A percentile compares a stretch with the other conserved stretches of the same genome.
Conservation (phyloP, 805 yeast species). For the Nakazawaea peltata region DNA sequence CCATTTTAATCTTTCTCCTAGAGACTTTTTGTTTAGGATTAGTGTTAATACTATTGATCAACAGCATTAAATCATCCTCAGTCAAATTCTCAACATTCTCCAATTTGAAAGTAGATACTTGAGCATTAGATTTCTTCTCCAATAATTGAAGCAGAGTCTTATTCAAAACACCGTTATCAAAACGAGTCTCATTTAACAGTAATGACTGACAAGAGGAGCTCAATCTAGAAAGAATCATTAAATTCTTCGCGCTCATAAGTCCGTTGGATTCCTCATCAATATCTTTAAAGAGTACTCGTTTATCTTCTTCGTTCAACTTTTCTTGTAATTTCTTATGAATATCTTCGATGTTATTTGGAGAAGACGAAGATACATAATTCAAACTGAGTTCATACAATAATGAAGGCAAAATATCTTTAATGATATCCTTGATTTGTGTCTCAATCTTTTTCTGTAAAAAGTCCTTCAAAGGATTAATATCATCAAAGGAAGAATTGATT, state of each 20-base stretch:
- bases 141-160: slow-evolving; percentile 8
- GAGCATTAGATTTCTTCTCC: slow-evolving; percentile 5
- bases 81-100: slow-evolving; percentile 6
- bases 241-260: slow-evolving; percentile 10
- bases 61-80: slow-evolving; percentile 3
- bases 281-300: slow-evolving; percentile 35
- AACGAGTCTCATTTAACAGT: slow-evolving; percentile 3
- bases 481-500: slow-evolving; percentile 82
- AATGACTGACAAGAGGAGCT: slow-evolving; percentile 11
- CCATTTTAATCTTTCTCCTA: slow-evolving; percentile 8
- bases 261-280: slow-evolving; percentile 37
- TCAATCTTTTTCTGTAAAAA: slow-evolving; percentile 80
- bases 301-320: slow-evolving; percentile 23
- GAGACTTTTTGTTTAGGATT: slow-evolving; percentile 8
- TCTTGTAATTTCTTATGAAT: slow-evolving; percentile 25
- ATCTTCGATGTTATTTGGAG: slow-evolving; percentile 22
- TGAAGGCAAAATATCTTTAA: slow-evolving; percentile 78
- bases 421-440: slow-evolving; percentile 67
- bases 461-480: slow-evolving; percentile 74
- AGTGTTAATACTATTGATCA: slow-evolving; percentile 6
- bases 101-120: slow-evolving; percentile 6
- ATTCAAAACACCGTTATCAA: slow-evolving; percentile 7
- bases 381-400: slow-evolving; percentile 69
- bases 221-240: slow-evolving; percentile 9
- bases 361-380: slow-evolving; percentile 42